These are phyloP conservation scores for Penicillium occitanis DNA, from an alignment of 2,329 filamentous ascomycete genomes.

Conservation along the genomic window DNA sequence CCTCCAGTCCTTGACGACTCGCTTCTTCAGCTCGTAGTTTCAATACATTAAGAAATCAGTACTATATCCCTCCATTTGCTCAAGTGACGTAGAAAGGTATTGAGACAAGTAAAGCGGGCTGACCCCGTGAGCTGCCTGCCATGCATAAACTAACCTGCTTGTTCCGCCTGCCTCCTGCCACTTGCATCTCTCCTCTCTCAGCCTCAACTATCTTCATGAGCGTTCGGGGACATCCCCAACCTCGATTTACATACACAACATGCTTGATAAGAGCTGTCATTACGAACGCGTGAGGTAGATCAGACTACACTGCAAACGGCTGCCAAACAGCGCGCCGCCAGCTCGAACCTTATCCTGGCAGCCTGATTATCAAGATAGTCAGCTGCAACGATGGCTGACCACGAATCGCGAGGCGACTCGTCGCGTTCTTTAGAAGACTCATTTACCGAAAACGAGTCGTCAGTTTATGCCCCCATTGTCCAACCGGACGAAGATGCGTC, in stretches of 20 bases:
- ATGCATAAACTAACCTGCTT: constrained; percentile 1
- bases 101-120: background rate
- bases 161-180: background rate
- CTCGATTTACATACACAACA: background rate
- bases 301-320: background rate
- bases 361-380: constrained; percentile 1
- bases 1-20: background rate
- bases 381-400: constrained; percentile 24
- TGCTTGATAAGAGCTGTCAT: constrained; percentile 2
- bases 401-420: constrained; percentile 18
- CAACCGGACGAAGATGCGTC: constrained; percentile 19
- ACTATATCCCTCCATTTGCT: background rate
- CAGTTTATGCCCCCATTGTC: constrained; percentile 18
- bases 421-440: constrained; percentile 17
- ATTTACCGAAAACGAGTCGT: constrained; percentile 10
- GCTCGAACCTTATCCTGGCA: constrained; percentile 2
- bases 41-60: too few species aligned
- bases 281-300: constrained; percentile 11
- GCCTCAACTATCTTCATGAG: constrained; percentile 5
- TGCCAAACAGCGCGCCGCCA: background rate
- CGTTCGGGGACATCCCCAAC: constrained; percentile 14
- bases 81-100: background rate
- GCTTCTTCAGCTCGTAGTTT: background rate
- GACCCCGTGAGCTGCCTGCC: constrained; percentile 19
- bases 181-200: background rate